phyloP scores from a whole-genome alignment of 1,284 basidiomycete species.

The Cryptococcus maquisensis region DNA sequence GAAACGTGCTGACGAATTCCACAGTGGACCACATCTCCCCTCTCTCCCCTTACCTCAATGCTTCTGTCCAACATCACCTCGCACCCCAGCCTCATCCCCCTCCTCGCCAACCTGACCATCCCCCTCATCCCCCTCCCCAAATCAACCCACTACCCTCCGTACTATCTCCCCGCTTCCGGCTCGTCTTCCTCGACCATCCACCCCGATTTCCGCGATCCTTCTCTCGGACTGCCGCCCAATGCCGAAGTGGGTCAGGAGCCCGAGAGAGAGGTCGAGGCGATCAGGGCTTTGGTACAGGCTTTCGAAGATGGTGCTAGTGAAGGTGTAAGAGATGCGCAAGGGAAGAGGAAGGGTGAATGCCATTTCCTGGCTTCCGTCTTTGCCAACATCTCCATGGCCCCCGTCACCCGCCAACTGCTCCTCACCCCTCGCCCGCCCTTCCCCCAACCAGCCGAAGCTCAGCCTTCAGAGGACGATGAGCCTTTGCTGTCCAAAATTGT shows the following conservation, averaged over 20 bases:
- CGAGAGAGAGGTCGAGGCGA: constrained; percentile 58
- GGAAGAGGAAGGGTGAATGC: constrained; percentile 64
- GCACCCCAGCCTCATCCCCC: constrained; percentile 64
- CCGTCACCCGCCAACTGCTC: constrained; percentile 38
- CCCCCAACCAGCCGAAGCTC: constrained; percentile 33
- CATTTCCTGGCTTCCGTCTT: constrained; percentile 90
- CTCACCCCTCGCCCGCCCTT: constrained; percentile 44
- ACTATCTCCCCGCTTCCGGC: constrained; percentile 68
- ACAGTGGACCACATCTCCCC: constrained; percentile 80
- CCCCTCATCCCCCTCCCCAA: constrained; percentile 56
- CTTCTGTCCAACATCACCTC: constrained; percentile 90
- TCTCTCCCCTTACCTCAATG: constrained; percentile 95
- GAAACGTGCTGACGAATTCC: constrained; percentile 6
- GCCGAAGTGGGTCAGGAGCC: constrained; percentile 56
- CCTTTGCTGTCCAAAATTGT: constrained; percentile 77
- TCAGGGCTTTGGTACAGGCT: constrained; percentile 77
- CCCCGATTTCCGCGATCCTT: constrained; percentile 42
- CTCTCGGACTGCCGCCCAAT: constrained; percentile 55
- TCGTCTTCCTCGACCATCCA: constrained; percentile 61
- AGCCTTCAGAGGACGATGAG: constrained; percentile 52
- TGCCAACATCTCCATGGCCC: constrained; percentile 69
- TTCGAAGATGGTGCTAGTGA: constrained; percentile 70
- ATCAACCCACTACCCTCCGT: constrained; percentile 51
- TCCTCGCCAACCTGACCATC: constrained; percentile 65
- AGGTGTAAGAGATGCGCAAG: constrained; percentile 52